Evolutionary conservation across 2,329 filamentous ascomycete genomes (phyloP), one percentile per base, ranked within the genome.

Genomic region (Sporothrix dimorphospora): DNA sequence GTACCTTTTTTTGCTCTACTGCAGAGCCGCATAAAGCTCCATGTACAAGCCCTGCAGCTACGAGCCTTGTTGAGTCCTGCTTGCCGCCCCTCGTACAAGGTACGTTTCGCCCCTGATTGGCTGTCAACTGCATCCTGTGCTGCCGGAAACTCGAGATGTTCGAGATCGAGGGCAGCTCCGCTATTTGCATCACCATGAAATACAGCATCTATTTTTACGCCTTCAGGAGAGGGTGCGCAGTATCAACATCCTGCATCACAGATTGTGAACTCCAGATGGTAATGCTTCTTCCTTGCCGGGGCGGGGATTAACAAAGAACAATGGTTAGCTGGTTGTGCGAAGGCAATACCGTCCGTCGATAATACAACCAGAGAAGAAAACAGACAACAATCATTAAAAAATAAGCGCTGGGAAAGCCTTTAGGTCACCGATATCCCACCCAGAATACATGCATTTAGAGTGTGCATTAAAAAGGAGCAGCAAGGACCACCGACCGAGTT

Each of bases 81-180:
- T 63, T 51, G 63, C 63, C 63, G 42, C 40, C 45, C 42, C 42
- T 21, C 7, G 63, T 47, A 21, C 65, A 45, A 45, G 59, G 59
- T 42, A 21, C 11, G 9, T 34, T 9, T 6, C 4, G 6, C 30
- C 24, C 27, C 45, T 55, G 66, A 49, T 69, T 69, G 66, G 49
- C n/a, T 42, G 30, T 34, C 4, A 19, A 24, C 27, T 38, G 27
- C 45, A 66, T 30, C 45, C 38, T 42, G 49, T 57, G 51, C 53
- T 57, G 38, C 67, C 67, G 67, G 67, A 69, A 69, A 69, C 67
- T 57, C 24, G 21, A 69, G 14, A 21, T 59, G 67, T 69, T 69
- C 67, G 67, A 69, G 67, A 57, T 57, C 67, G 21, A 57, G 38
- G 24, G 11, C 38, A 21, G 65, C 45, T 27, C 65, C 67, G 42